phyloP scores from a whole-genome alignment of 495 filamentous ascomycete genomes.

The Penicillium flavigenum region DNA sequence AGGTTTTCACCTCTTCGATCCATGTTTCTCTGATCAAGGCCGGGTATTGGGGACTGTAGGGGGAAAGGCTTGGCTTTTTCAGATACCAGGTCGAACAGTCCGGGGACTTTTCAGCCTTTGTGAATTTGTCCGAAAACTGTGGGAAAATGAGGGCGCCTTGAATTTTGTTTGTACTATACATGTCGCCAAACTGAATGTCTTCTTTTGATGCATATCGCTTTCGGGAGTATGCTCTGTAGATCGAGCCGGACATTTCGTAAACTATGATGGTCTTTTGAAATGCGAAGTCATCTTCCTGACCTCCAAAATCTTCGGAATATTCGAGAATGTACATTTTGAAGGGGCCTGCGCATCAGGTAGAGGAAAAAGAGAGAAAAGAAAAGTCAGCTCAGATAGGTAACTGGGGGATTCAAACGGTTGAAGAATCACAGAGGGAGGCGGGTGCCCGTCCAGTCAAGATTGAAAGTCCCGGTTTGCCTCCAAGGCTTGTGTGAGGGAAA shows the following conservation, averaged over 20 bases:
- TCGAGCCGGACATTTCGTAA: slow-evolving; percentile 1
- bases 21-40: slow-evolving; percentile 5
- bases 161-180: slow-evolving; percentile 9
- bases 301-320: slow-evolving; percentile 10
- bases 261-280: slow-evolving; percentile 7
- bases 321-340: slow-evolving; percentile 9
- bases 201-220: slow-evolving; percentile 1
- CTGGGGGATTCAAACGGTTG: neutral
- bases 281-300: neutral
- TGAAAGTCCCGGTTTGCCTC: slow-evolving; percentile 3
- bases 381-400: slow-evolving; percentile 11
- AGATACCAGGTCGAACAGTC: slow-evolving; percentile 2
- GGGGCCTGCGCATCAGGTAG: neutral
- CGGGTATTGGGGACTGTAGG: slow-evolving; percentile 11
- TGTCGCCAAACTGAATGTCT: neutral
- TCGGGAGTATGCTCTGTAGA: slow-evolving; percentile 8
- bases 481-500: slow-evolving; percentile 1
- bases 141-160: slow-evolving; percentile 1
- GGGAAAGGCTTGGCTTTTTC: slow-evolving; percentile 12
- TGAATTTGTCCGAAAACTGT: slow-evolving; percentile 7
- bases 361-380: neutral
- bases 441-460: slow-evolving; percentile 2
- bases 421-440: neutral
- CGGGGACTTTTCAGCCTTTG: neutral
- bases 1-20: slow-evolving; percentile 16